phyloP scores from a whole-genome alignment of 2,329 filamentous ascomycete species.

The Thelonectria discophora region DNA sequence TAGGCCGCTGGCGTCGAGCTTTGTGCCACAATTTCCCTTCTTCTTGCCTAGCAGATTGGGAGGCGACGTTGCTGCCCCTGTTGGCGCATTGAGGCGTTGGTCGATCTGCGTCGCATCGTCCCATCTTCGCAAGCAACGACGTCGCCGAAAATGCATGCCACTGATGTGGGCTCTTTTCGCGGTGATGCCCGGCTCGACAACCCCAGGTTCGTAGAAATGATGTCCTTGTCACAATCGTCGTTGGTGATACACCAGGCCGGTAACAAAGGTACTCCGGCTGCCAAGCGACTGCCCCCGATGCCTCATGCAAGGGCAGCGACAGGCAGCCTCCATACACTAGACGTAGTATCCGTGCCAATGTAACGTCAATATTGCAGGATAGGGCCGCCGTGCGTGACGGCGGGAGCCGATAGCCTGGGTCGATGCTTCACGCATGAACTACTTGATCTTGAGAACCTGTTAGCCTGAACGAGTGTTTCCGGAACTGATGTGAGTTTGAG shows the following conservation, averaged over 20 bases:
- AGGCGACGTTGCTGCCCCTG: no score
- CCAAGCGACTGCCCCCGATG: slow-evolving; percentile 8
- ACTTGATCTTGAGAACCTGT: not conserved
- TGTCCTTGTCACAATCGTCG: not conserved
- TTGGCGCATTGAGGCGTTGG: no score
- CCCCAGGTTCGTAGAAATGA: not conserved
- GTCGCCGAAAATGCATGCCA: not conserved
- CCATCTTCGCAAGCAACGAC: no score
- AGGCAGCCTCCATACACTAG: not conserved
- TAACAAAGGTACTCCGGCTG: slow-evolving; percentile 4
- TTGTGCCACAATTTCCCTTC: slow-evolving; percentile 2
- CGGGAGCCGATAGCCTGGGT: slow-evolving; percentile 10
- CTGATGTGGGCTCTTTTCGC: not conserved
- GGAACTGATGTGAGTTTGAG: not conserved
- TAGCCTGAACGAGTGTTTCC: not conserved
- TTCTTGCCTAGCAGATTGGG: not conserved
- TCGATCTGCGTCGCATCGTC: no score
- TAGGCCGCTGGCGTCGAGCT: slow-evolving; percentile 5
- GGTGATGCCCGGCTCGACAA: not conserved
- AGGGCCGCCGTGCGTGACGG: not conserved
- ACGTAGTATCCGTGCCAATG: no score
- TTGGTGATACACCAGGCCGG: slow-evolving; percentile 8
- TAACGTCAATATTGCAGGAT: slow-evolving; percentile 5
- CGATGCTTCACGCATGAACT: slow-evolving; percentile 9
- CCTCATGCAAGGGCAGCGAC: slow-evolving; percentile 20